Percentiles rank a stretch among this genome's conserved stretches.
Evolutionary conservation across 768 basidiomycete species (phyloP).

Genomic region (Xerocomellus chrysenteron): DNA sequence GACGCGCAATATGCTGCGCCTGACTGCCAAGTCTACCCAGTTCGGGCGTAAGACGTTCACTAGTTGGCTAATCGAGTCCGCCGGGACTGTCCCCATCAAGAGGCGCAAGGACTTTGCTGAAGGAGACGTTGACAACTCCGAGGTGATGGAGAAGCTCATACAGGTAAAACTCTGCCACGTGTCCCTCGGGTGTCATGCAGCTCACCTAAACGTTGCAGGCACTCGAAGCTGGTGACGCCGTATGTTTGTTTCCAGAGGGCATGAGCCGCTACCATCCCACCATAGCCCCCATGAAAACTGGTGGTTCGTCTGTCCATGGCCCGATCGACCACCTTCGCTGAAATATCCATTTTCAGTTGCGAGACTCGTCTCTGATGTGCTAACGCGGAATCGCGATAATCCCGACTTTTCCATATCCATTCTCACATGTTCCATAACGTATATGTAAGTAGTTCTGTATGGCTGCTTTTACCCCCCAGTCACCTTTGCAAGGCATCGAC

Average conservation of each 20-base stretch:
- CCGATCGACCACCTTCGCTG: neutral
- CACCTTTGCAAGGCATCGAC: constrained; percentile 58
- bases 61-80: constrained; percentile 87
- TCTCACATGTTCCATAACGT: constrained; percentile 78
- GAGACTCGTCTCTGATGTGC: constrained; percentile 74
- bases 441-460: constrained; percentile 50
- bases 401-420: constrained; percentile 72
- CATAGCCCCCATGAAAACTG: constrained; percentile 87
- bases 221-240: constrained; percentile 71
- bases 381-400: constrained; percentile 66
- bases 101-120: constrained; percentile 68
- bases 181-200: neutral
- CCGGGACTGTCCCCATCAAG: constrained; percentile 82
- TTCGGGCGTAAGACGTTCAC: constrained; percentile 84
- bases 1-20: constrained; percentile 75
- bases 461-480: neutral
- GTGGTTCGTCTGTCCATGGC: constrained; percentile 48
- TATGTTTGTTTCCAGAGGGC: constrained; percentile 86
- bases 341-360: constrained; percentile 50
- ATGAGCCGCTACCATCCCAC: constrained; percentile 81
- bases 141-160: constrained; percentile 66
- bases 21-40: constrained; percentile 87
- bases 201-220: constrained; percentile 45
- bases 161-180: constrained; percentile 41
- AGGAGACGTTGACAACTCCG: constrained; percentile 59